Base-by-base conservation (phyloP, 129 eudicot species). In the Solidago caesia region DNA sequence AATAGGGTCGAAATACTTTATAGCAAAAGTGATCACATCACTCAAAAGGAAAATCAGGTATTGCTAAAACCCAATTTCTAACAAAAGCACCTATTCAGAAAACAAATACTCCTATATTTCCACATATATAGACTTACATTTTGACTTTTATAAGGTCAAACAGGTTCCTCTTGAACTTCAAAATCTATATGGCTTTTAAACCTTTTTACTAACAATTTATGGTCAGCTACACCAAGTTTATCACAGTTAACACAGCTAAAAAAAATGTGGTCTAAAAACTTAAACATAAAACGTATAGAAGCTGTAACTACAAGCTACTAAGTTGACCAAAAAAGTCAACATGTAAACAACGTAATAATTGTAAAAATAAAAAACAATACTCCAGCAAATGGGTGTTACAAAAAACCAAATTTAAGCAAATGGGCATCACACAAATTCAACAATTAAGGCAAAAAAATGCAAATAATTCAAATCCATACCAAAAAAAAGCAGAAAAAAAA, bases 91-190 rank as follows among this genome's bases (percentile, higher is more conserved):
- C 41, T 26, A 73, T 61, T 61, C 59, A 44, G 45, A 68, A 73
- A 59, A 61, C 56, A 60, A 14, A 14, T 60, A 9, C 75, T 4
- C 12, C 70, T 16, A 46, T 25, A 11, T 16, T 56, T 13, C 25
- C 21, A 25, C 67, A 44, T 58, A 1, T 5, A 4, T 46, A 63
- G 29, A 51, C 11, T 63, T 39, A 11, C 12, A 72, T 11, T 59
- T 73, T 60, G 68, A 73, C 77, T 60, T 60, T 60, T 59, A 16
- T 44, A 10, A 3, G 39, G 77, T 73, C 77, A 73, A 73, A 45
- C 59, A 45, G 8, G 58, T 27, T 44, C 16, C 68, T 60, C 68
- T 71, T 73, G 68, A 73, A 44, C 59, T 26, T 59, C 77, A 73
- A 59, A 59, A 60, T 60, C 26, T 8, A 25, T 6, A 72, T 6